A percentile compares a stretch with the other conserved stretches of the same genome.
Conservation (phyloP, 169 alveolate species). For the Condylostoma magnum region DNA sequence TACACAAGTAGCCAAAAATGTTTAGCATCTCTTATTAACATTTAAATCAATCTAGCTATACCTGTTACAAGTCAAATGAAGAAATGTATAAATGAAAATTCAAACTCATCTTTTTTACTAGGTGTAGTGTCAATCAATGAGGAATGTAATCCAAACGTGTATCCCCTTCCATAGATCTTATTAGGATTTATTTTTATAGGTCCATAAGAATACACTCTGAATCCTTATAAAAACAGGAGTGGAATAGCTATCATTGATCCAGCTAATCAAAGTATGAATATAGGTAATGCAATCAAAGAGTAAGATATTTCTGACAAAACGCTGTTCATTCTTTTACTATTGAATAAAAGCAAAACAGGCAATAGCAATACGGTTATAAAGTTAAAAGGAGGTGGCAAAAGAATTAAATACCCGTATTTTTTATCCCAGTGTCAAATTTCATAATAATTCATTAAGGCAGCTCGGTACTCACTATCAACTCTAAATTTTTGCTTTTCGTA, state of each 20-base stretch:
- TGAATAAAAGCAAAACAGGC: neutral
- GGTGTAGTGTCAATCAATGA: too few species aligned
- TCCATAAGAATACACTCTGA: neutral
- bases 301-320: slow-evolving; percentile 6
- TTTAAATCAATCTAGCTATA: too few species aligned
- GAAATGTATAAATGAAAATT: too few species aligned
- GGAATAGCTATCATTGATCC: neutral
- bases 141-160: too few species aligned
- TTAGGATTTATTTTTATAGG: too few species aligned
- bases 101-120: too few species aligned
- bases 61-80: too few species aligned
- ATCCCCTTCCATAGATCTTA: too few species aligned
- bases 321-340: neutral
- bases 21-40: too few species aligned
- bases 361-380: neutral
- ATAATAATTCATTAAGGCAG: slow-evolving; percentile 42
- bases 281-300: neutral
- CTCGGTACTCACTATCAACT: slow-evolving; percentile 51
- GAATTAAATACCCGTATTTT: slow-evolving; percentile 45
- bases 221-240: neutral
- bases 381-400: slow-evolving; percentile 47
- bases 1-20: too few species aligned
- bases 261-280: neutral
- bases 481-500: slow-evolving; percentile 39
- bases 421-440: slow-evolving; percentile 51